phyloP scores from a whole-genome alignment of 768 basidiomycete species.

The Cyathus striatus region DNA sequence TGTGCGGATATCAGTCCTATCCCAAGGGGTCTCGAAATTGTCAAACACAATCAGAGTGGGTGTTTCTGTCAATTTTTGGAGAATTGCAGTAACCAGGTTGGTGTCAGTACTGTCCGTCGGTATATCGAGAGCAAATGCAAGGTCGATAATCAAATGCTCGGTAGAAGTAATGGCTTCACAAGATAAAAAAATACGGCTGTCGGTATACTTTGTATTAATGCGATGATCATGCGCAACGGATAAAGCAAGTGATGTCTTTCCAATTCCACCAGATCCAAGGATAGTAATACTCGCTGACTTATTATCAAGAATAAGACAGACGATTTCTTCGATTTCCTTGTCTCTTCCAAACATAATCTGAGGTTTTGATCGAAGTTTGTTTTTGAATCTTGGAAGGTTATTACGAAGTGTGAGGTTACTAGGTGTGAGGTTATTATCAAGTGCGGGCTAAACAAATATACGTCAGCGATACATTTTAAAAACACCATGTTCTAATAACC shows the following conservation, averaged over 20 bases:
- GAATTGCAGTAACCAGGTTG: conserved; percentile 8
- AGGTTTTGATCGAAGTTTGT: conserved; percentile 12
- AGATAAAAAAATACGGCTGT: conserved; percentile 17
- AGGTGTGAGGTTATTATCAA: too few relatives aligned
- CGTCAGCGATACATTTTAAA: too few relatives aligned
- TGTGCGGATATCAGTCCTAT: conserved; percentile 14
- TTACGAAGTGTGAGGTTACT: too few relatives aligned
- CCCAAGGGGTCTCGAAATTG: conserved; percentile 29
- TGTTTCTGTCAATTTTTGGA: conserved; percentile 6
- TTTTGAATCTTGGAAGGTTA: too few relatives aligned
- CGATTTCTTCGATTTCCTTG: conserved; percentile 13
- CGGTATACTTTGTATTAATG: conserved; percentile 10
- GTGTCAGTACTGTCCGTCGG: conserved; percentile 1
- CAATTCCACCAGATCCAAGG: conserved; percentile 25
- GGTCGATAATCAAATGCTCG: conserved; percentile 16
- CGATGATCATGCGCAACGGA: conserved; percentile 15
- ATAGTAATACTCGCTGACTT: conserved; percentile 14
- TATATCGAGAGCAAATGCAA: conserved; percentile 13
- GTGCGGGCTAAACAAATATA: too few relatives aligned
- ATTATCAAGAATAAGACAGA: conserved; percentile 7
- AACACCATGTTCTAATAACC: too few relatives aligned
- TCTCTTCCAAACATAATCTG: conserved; percentile 19
- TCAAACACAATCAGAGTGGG: conserved; percentile 21
- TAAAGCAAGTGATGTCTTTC: conserved; percentile 26
- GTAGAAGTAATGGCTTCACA: conserved; percentile 21